These are phyloP conservation scores for rapeseed (Brassica napus) DNA, from an alignment of 345 rosid species.

Conservation along the genomic window DNA sequence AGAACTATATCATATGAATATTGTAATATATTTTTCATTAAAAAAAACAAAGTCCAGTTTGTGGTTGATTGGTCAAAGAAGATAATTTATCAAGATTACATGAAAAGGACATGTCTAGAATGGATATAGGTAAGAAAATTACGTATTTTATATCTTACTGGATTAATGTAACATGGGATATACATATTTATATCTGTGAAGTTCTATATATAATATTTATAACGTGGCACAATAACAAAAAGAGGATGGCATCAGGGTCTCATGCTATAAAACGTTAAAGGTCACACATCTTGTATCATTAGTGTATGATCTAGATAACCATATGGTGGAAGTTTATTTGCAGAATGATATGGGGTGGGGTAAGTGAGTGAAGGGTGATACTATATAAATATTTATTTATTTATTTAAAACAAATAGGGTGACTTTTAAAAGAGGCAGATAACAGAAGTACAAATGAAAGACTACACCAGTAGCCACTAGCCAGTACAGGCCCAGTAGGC, in stretches of 20 bases:
- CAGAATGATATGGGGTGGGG: neutral
- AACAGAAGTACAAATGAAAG: neutral
- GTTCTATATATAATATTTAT: neutral
- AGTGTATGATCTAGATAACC: neutral
- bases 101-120: conserved; percentile 3
- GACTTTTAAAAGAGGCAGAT: neutral
- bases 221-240: neutral
- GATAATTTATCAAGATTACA: neutral
- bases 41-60: neutral
- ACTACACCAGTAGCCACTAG: neutral
- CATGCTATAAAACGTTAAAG: neutral
- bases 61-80: neutral
- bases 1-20: neutral
- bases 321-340: neutral
- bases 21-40: neutral
- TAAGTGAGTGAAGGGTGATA: neutral
- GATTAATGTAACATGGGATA: no score
- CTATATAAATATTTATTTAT: neutral
- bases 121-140: neutral
- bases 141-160: no score
- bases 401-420: neutral
- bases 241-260: neutral
- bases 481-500: neutral
- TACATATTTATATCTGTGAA: no score
- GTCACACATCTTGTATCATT: neutral